Base-by-base conservation (phyloP, 148 eudicot species). In the Silene conica region DNA sequence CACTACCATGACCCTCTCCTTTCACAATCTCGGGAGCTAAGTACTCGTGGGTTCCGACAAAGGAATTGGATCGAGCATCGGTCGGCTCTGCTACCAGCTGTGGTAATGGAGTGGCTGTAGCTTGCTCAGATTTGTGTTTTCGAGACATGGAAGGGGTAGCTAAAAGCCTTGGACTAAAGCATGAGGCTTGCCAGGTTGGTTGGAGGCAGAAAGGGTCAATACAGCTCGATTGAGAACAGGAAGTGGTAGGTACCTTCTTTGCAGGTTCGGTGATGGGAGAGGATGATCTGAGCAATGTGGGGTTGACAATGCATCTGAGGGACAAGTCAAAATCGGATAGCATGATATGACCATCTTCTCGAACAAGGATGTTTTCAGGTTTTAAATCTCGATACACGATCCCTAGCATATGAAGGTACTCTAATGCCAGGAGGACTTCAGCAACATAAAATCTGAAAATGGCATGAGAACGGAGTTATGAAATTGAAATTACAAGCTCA, bases 31-130 rank as follows among this genome's bases (percentile, higher is more conserved):
- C 97, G 0, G 97, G 97, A 28, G 97, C 94, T 80, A 92, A 84
- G 73, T 93, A 93, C 78, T 93, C 98, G 45, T 93, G 98, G 66
- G 98, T 93, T 25, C 98, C 98, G 0, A 93, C 98, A 63, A 93
- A 93, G 21, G 98, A 93, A 84, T 90, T 86, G 64, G 98, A 93
- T 14, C 96, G 86, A 22, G 92, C 94, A 74, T 71, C 83, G 6
- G 88, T 87, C 7, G 96, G 96, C 83, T 91, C 96, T 16, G 81
- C 88, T 63, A 91, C 85, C 5, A 89, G 84, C 80, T 87, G 88
- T 20, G 94, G 97, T 43, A 89, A 74, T n/a, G 84, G 83, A 73
- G 75, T 83, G 55, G 80, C 74, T 67, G 75, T 72, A 20, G 84
- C 85, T 72, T 78, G 76, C 57, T 89, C 95, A 5, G 84, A 72